phyloP scores from a whole-genome alignment of 352 stramenopile species.

The Peronospora farinosa region DNA sequence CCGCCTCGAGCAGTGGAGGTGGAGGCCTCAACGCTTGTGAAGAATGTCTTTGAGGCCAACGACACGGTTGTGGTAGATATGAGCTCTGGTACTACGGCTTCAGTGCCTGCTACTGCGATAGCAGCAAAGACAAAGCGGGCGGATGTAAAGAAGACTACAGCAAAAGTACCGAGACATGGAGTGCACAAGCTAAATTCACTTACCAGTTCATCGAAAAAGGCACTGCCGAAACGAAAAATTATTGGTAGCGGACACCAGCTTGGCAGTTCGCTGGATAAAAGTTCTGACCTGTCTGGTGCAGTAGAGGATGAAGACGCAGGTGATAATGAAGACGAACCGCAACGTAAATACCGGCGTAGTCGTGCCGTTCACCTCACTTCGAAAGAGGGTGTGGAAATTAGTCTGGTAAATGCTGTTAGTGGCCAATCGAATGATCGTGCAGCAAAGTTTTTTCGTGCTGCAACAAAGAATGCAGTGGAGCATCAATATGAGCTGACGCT shows the following conservation, averaged over 20 bases:
- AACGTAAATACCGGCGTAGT: slow-evolving; percentile 48
- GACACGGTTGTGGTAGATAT: slow-evolving; percentile 60
- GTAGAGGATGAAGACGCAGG: neutral
- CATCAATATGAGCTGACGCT: slow-evolving; percentile 75
- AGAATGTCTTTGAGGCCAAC: slow-evolving; percentile 53
- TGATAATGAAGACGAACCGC: slow-evolving; percentile 22
- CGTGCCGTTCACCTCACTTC: slow-evolving; percentile 56
- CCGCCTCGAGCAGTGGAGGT: slow-evolving; percentile 44
- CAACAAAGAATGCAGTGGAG: slow-evolving; percentile 68
- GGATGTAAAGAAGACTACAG: slow-evolving; percentile 18
- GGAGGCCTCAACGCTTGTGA: slow-evolving; percentile 30
- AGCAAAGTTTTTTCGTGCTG: slow-evolving; percentile 74
- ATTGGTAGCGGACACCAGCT: slow-evolving; percentile 44
- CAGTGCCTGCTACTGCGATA: slow-evolving; percentile 10
- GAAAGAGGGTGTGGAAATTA: slow-evolving; percentile 70
- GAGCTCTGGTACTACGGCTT: slow-evolving; percentile 3
- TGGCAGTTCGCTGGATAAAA: slow-evolving; percentile 35
- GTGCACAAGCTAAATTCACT: slow-evolving; percentile 47
- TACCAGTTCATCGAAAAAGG: slow-evolving; percentile 16
- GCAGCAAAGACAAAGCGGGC: slow-evolving; percentile 17
- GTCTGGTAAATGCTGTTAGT: slow-evolving; percentile 61
- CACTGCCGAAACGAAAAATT: slow-evolving; percentile 39
- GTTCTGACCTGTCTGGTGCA: neutral
- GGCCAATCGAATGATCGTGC: slow-evolving; percentile 42
- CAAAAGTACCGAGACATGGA: slow-evolving; percentile 20